Evolutionary conservation across 2,329 filamentous ascomycete species (phyloP).

Genomic region (Colletotrichum somersetense): DNA sequence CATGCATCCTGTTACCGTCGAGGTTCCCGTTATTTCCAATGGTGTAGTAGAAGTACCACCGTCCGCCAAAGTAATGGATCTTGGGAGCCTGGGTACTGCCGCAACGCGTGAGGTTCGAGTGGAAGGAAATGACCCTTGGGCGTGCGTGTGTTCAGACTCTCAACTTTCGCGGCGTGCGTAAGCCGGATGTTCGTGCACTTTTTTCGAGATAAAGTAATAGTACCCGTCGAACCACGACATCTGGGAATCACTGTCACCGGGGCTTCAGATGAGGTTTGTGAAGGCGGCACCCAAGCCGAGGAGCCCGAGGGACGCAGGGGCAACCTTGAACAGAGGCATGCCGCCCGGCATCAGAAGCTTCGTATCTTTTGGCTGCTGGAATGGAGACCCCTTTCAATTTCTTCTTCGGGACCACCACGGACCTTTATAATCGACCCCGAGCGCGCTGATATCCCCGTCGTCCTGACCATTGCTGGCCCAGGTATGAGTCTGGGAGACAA

Average conservation of each 20-base stretch:
- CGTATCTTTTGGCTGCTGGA: not conserved
- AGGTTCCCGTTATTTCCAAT: constrained; percentile 61
- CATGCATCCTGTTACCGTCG: constrained; percentile 64
- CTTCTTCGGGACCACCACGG: not conserved
- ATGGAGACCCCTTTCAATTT: too few relatives aligned
- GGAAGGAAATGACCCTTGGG: constrained; percentile 64
- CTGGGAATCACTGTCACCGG: constrained; percentile 65
- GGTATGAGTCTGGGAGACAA: constrained; percentile 5
- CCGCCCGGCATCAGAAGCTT: too few relatives aligned
- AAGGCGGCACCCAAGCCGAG: constrained; percentile 51
- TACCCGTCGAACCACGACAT: constrained; percentile 65
- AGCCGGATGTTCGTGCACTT: constrained; percentile 68
- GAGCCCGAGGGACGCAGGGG: constrained; percentile 19
- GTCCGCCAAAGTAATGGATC: constrained; percentile 62
- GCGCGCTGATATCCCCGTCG: constrained; percentile 11
- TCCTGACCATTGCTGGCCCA: not conserved
- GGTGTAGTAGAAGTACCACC: constrained; percentile 70
- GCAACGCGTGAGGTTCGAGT: constrained; percentile 59
- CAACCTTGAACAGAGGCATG: constrained; percentile 29
- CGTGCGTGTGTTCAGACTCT: constrained; percentile 66
- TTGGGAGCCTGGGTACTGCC: constrained; percentile 72
- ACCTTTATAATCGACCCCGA: not conserved
- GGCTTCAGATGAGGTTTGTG: constrained; percentile 64
- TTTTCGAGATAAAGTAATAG: constrained; percentile 69
- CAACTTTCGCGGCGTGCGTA: constrained; percentile 65